Evolutionary conservation across 2,329 filamentous ascomycete genomes (phyloP).

Genomic region (Cordyceps cicadae): DNA sequence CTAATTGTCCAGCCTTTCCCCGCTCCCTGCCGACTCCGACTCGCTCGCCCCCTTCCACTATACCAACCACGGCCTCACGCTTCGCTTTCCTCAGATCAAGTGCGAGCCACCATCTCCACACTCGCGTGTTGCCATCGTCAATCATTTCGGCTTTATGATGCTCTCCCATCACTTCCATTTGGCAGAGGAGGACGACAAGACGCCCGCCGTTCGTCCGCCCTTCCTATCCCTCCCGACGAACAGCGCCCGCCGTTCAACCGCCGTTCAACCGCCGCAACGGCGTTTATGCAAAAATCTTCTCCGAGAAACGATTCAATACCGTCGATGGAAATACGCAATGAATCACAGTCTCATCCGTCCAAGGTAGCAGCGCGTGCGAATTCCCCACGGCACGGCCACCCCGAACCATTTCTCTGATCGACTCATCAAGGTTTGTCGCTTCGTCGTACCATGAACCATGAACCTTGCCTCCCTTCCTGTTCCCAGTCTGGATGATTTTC

Average conservation of each 20-base stretch:
- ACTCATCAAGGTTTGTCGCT: conserved; percentile 7
- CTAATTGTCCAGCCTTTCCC: not conserved
- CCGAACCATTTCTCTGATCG: not conserved
- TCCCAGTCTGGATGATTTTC: not conserved
- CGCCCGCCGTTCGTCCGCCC: not conserved
- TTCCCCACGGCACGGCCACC: not conserved
- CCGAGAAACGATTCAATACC: not conserved
- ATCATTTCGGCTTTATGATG: conserved; percentile 4
- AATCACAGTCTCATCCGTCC: not conserved
- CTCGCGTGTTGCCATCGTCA: not conserved
- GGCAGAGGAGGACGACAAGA: not conserved
- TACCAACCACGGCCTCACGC: not conserved
- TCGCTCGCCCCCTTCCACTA: not conserved
- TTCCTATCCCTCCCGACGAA: not conserved
- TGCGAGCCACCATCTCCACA: not conserved
- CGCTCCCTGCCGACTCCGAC: not conserved
- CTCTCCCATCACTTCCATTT: not conserved
- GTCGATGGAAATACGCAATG: not conserved
- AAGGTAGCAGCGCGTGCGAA: not conserved
- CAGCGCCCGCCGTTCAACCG: not conserved
- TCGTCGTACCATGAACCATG: conserved; percentile 6
- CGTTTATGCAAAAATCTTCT: not conserved
- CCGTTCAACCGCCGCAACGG: not conserved
- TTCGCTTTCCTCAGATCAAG: conserved; percentile 5
- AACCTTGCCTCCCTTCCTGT: too few relatives aligned